Percentiles rank a stretch among this genome's conserved stretches.
Evolutionary conservation across 495 filamentous ascomycete species (phyloP).

Genomic region (Acidiella bohemica): DNA sequence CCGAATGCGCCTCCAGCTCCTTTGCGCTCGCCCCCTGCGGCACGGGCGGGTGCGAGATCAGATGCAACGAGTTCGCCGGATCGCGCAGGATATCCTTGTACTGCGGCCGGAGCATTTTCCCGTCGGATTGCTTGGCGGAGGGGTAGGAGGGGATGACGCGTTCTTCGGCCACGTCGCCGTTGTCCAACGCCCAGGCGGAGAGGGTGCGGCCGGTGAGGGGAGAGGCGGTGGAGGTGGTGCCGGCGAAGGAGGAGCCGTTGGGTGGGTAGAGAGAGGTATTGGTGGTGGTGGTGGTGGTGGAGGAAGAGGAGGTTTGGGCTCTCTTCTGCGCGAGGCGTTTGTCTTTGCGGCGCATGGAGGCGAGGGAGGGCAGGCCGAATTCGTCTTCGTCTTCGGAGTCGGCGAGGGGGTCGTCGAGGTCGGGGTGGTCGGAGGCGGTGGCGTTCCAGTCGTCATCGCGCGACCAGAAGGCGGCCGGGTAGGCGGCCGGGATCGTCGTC

Average conservation of each 20-base stretch:
- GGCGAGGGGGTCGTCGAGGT: constrained; percentile 43
- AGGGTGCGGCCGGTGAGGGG: constrained; percentile 13
- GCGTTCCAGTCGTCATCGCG: constrained; percentile 66
- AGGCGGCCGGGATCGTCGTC: constrained; percentile 35
- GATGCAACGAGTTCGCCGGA: constrained; percentile 86
- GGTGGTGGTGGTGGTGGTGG: background rate
- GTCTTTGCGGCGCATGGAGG: constrained; percentile 67
- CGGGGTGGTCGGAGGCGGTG: constrained; percentile 42
- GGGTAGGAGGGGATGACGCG: constrained; percentile 71
- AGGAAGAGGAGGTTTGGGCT: constrained; percentile 27
- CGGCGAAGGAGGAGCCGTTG: background rate
- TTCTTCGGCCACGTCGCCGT: constrained; percentile 83
- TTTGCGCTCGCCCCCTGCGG: constrained; percentile 65
- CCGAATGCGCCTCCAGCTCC: constrained; percentile 73
- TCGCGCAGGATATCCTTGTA: constrained; percentile 94
- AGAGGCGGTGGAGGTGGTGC: constrained; percentile 10
- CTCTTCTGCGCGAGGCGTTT: constrained; percentile 37
- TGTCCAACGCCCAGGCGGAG: constrained; percentile 48
- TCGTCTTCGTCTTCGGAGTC: constrained; percentile 87
- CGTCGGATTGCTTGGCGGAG: constrained; percentile 70
- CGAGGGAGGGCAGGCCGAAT: constrained; percentile 81
- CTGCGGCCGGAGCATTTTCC: constrained; percentile 89
- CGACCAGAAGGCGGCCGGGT: constrained; percentile 54
- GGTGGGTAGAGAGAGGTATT: background rate
- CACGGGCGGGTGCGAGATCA: constrained; percentile 74